Base-by-base conservation (phyloP, 495 filamentous ascomycete species). In the Aspergillus asperescens region DNA sequence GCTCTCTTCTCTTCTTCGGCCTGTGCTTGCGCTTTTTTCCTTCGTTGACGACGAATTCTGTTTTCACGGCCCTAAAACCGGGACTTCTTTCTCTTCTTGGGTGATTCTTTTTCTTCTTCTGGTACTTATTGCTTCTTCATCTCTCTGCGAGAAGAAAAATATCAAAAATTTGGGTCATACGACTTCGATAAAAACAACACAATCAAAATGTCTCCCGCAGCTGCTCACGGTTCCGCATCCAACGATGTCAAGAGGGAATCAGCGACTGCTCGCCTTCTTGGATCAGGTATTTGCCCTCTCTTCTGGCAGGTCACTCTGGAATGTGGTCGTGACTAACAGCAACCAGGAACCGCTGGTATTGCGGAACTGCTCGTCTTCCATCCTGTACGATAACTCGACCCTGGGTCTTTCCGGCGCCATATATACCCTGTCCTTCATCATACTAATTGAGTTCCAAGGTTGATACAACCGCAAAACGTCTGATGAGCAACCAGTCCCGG, bases 321-420 rank as follows among this genome's bases (percentile, higher is more conserved):
- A n/a, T 48, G 41, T 43, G 37, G 55, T 38, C 47, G 62, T 67
- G 43, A 71, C 42, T 52, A 22, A 50, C 38, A 37, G 40, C 20
- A 27, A 61, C 13, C 60, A 98, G 93, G 89, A 58, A 88, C 81
- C 65, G 90, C 93, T 57, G 93, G 93, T 76, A 94, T 99, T 72
- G 85, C 94, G 57, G 93, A 99, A 72, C 77, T 99, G 62, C 82
- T 91, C 65, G 82, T 99, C 67, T 99, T 99, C 77, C 92, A 97
- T 69, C 92, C 92, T 50, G 90, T 93, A 79, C 60, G 84, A 49
- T 56, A 16, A 23, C 23, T 38, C 40, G 13, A 24, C 43, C 35
- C 19, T 9, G 7, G 5, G 20, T 3, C n/a, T 19, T 15, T 13
- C 19, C 23, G n/a, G 15, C 7, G 3, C 7, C 27, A 16, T 28